These are phyloP conservation scores for Pyrenochaeta sp. DNA, from an alignment of 2,329 filamentous ascomycete species.

Conservation along the genomic window DNA sequence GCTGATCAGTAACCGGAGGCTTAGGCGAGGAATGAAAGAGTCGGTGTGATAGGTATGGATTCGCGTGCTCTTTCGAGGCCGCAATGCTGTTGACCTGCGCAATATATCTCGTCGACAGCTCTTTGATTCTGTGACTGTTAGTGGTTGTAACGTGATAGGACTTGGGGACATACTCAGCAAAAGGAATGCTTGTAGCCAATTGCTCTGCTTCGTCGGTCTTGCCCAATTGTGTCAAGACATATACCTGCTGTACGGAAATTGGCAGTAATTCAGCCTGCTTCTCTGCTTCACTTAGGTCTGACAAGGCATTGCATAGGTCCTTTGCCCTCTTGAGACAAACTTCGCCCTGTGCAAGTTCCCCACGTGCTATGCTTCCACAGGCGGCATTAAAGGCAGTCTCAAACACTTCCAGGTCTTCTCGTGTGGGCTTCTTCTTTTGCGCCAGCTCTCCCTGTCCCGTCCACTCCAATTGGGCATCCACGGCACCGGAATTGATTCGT, in stretches of 20 bases:
- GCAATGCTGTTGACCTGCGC: conserved; percentile 71
- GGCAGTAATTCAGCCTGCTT: conserved; percentile 77
- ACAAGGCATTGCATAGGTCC: conserved; percentile 74
- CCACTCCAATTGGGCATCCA: conserved; percentile 77
- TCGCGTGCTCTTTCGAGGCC: conserved; percentile 56
- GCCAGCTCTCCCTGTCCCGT: conserved; percentile 62
- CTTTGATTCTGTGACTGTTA: conserved; percentile 63
- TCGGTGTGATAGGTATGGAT: conserved; percentile 73
- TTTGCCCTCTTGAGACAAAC: conserved; percentile 73
- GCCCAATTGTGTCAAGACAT: conserved; percentile 72
- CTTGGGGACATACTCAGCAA: conserved; percentile 70
- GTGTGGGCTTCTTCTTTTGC: conserved; percentile 62
- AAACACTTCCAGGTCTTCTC: conserved; percentile 75
- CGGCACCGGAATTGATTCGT: conserved; percentile 76
- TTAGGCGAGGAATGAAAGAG: conserved; percentile 63
- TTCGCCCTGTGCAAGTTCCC: conserved; percentile 69
- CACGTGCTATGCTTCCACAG: conserved; percentile 74
- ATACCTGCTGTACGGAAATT: conserved; percentile 78
- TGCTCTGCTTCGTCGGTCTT: conserved; percentile 70
- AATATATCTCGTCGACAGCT: conserved; percentile 71
- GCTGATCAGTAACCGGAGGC: conserved; percentile 65
- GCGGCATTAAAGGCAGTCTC: conserved; percentile 84
- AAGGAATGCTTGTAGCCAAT: conserved; percentile 68
- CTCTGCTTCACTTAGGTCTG: conserved; percentile 76
- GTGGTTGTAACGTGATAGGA: conserved; percentile 10